Evolutionary conservation across 2,329 filamentous ascomycete species (phyloP).

Genomic region (Nigrograna mackinnonii): DNA sequence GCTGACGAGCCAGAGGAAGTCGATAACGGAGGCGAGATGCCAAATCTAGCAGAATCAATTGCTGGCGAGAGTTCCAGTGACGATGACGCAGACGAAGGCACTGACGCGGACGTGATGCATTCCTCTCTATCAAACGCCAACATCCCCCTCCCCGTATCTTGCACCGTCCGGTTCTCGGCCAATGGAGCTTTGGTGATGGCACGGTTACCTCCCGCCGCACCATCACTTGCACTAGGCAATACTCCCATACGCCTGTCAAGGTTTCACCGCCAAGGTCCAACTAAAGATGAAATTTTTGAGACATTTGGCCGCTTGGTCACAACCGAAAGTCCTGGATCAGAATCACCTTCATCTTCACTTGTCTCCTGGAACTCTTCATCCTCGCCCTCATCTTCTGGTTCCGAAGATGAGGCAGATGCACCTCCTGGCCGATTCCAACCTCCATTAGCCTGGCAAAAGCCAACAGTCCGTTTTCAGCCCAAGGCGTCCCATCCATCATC

Average conservation of each 20-base stretch:
- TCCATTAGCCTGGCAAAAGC: constrained; percentile 56
- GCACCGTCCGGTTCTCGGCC: constrained; percentile 60
- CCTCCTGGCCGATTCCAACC: constrained; percentile 50
- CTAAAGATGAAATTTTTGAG: constrained; percentile 61
- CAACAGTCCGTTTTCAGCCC: constrained; percentile 58
- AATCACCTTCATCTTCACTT: constrained; percentile 27
- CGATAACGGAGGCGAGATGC: constrained; percentile 40
- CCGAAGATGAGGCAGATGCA: constrained; percentile 43
- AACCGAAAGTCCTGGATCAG: constrained; percentile 12
- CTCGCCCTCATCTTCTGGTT: constrained; percentile 41
- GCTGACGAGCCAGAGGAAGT: no score
- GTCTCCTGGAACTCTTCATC: constrained; percentile 42
- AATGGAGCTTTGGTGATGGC: constrained; percentile 59
- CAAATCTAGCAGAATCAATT: constrained; percentile 9
- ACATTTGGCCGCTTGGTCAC: constrained; percentile 59
- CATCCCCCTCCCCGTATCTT: constrained; percentile 63
- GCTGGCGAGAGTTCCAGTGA: constrained; percentile 72
- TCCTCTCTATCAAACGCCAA: constrained; percentile 64
- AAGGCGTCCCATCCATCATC: constrained; percentile 48
- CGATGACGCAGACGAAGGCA: constrained; percentile 76
- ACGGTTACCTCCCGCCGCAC: constrained; percentile 53
- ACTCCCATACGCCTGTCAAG: constrained; percentile 32
- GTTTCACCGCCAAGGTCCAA: constrained; percentile 22
- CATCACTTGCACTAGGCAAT: constrained; percentile 33
- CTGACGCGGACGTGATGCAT: constrained; percentile 53